phyloP scores from a whole-genome alignment of 1,284 basidiomycete species.

The Tylopilus sp. region DNA sequence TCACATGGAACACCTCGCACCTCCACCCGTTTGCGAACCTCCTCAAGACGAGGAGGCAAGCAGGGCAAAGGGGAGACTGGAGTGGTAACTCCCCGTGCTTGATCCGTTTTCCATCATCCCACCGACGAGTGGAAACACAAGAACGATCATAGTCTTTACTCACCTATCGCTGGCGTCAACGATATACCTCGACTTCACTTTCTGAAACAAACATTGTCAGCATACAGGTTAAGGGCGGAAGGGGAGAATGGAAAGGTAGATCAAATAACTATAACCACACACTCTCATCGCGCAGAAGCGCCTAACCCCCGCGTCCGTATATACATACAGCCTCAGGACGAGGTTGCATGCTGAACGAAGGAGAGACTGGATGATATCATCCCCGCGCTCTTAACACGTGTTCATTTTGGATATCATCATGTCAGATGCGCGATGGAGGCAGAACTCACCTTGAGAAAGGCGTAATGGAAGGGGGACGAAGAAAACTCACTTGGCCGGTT shows the following conservation, averaged over 20 bases:
- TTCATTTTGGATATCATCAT: conserved; percentile 32
- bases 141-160: background rate
- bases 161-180: conserved; percentile 8
- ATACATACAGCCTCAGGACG: conserved; percentile 34
- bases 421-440: no score
- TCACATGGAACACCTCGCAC: conserved; percentile 28
- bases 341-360: conserved; percentile 34
- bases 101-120: conserved; percentile 25
- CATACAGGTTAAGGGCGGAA: no score
- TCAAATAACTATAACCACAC: conserved; percentile 38
- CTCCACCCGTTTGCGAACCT: conserved; percentile 22
- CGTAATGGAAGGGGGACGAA: background rate
- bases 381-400: conserved; percentile 31
- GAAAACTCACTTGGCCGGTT: background rate
- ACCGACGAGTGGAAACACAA: conserved; percentile 9
- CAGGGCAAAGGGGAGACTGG: conserved; percentile 31
- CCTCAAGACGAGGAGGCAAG: conserved; percentile 34
- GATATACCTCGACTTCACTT: background rate
- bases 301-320: conserved; percentile 33
- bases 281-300: conserved; percentile 33
- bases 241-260: conserved; percentile 3
- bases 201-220: conserved; percentile 6
- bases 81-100: conserved; percentile 28
- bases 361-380: conserved; percentile 32
- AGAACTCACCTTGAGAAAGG: no score